Percentiles rank a stretch among this genome's conserved stretches.
These are phyloP conservation scores for Bruguiera sexangula DNA, from an alignment of 345 rosid species.

Conservation along the genomic window DNA sequence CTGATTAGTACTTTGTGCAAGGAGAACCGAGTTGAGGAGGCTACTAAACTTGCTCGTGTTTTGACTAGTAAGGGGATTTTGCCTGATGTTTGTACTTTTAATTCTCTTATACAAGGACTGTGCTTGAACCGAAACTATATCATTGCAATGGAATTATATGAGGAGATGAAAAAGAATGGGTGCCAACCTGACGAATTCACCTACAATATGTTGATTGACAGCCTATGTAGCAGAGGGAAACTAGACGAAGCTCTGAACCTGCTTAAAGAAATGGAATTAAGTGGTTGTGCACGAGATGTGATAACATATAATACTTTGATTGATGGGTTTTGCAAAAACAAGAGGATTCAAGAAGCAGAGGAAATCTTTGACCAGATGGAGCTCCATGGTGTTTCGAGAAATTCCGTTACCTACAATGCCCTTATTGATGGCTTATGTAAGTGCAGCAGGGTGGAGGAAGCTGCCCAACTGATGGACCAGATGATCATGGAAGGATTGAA, in stretches of 20 bases:
- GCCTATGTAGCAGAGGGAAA: conserved; percentile 64
- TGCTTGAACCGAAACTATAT: conserved; percentile 56
- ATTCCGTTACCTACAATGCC: conserved; percentile 76
- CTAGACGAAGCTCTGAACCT: conserved; percentile 59
- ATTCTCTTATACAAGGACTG: conserved; percentile 81
- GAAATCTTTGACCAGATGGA: conserved; percentile 96
- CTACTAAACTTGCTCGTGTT: conserved; percentile 57
- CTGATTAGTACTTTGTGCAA: conserved; percentile 74
- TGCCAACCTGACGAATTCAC: conserved; percentile 85
- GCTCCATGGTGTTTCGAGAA: conserved; percentile 77
- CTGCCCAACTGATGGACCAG: conserved; percentile 84
- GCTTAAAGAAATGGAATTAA: conserved; percentile 77
- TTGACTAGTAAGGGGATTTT: conserved; percentile 71
- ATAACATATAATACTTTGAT: conserved; percentile 84
- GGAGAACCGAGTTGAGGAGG: conserved; percentile 81
- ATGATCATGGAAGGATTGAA: conserved; percentile 88
- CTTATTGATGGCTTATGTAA: conserved; percentile 86
- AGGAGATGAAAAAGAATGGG: conserved; percentile 81
- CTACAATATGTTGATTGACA: conserved; percentile 74
- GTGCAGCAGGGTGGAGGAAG: conserved; percentile 67
- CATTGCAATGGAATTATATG: conserved; percentile 59
- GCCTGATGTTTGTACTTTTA: conserved; percentile 68
- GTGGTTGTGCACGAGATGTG: conserved; percentile 70
- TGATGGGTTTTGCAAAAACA: conserved; percentile 79
- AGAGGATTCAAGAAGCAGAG: conserved; percentile 70